A percentile compares a stretch with the other conserved stretches of the same genome.
Evolutionary conservation across 1,139 yeast genomes (phyloP).

Genomic region (Geotrichum histeridarum): DNA sequence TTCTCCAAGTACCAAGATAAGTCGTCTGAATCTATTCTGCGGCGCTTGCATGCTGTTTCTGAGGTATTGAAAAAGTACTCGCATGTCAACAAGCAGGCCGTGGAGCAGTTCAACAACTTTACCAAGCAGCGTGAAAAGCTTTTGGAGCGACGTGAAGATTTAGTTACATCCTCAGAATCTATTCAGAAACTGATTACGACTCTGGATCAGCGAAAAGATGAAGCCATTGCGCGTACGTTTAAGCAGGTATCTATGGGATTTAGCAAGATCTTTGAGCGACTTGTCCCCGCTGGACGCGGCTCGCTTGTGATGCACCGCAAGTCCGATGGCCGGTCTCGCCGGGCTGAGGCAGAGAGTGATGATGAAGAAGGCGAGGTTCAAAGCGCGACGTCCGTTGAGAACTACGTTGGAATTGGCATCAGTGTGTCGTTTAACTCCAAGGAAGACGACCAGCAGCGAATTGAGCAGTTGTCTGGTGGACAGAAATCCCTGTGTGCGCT

Average conservation of each 20-base stretch:
- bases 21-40: constrained; percentile 51
- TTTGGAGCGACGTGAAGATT: constrained; percentile 55
- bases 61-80: constrained; percentile 57
- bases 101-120: constrained; percentile 76
- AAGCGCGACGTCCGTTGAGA: constrained; percentile 44
- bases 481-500: constrained; percentile 94
- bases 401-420: constrained; percentile 77
- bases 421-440: constrained; percentile 87
- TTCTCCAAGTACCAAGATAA: constrained; percentile 47
- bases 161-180: constrained; percentile 64
- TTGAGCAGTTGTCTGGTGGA: constrained; percentile 93
- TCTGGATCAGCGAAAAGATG: constrained; percentile 72
- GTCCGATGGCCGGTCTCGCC: constrained; percentile 26
- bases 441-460: constrained; percentile 77
- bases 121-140: constrained; percentile 68
- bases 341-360: constrained; percentile 24
- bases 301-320: constrained; percentile 59
- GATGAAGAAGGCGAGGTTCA: constrained; percentile 30
- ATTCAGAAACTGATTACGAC: constrained; percentile 69
- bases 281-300: constrained; percentile 85
- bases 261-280: constrained; percentile 63
- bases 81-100: constrained; percentile 85
- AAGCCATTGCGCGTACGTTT: constrained; percentile 77
- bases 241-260: constrained; percentile 71
- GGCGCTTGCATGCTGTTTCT: constrained; percentile 53